Evolutionary conservation across 441 rosid genomes (phyloP).

Genomic region (Corymbia citriodora): DNA sequence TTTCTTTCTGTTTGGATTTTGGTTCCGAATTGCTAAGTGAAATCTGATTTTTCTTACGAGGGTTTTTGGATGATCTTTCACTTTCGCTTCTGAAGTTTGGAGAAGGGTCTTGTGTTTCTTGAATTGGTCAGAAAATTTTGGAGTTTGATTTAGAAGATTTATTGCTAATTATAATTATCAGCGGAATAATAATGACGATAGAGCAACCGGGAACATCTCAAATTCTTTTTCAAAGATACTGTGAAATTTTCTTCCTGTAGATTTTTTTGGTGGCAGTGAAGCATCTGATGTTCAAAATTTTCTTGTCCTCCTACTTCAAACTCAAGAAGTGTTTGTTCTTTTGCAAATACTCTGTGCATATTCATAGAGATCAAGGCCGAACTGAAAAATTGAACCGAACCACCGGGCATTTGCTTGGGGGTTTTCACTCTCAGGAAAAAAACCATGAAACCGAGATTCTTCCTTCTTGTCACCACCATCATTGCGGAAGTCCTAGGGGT

Average conservation of each 20-base stretch:
- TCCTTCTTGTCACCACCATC: background rate
- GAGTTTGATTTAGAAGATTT: background rate
- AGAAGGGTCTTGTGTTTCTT: background rate
- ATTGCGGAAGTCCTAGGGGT: background rate
- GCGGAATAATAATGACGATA: background rate
- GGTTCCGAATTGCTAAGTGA: background rate
- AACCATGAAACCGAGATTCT: background rate
- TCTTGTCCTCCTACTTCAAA: background rate
- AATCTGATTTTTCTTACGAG: background rate
- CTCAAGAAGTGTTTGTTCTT: background rate
- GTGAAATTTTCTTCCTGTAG: background rate
- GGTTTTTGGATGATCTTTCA: background rate
- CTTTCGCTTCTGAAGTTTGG: background rate
- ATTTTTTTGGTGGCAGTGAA: background rate
- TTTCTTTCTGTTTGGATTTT: background rate
- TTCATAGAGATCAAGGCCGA: background rate
- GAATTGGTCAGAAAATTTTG: background rate
- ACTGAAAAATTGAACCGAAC: background rate
- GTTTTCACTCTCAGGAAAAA: background rate
- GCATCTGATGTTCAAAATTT: background rate
- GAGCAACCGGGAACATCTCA: background rate
- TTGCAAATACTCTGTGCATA: background rate
- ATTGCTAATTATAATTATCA: background rate
- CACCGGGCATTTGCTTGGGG: background rate
- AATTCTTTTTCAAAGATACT: background rate